Evolutionary conservation across 345 rosid species (phyloP), one percentile per base, ranked within the genome.

Genomic region (Syzygium aromaticum): DNA sequence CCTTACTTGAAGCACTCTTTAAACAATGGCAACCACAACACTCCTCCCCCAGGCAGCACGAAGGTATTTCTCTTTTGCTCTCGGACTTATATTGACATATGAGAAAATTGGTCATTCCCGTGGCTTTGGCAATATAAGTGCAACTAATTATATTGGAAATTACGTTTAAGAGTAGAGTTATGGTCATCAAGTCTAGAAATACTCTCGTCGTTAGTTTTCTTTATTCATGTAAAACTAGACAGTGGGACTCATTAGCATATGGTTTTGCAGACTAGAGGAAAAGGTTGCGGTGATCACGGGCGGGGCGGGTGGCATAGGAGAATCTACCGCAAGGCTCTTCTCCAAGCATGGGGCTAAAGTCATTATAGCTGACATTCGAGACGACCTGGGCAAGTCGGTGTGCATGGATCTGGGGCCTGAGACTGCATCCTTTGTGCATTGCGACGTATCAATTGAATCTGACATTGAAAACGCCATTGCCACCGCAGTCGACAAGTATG

Each of bases 291-390:
- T 86, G 25, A 51, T 86, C 25, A 89, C 90, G 2, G 90, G 88
- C 6, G 90, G 90, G 53, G 86, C 90, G 17, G 86, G 90, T 2
- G 90, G 90, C 85, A 84, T 84, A 16, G 90, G 90, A 5, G 90
- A 89, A 51, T 23, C 51, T 52, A 84, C 54, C 33, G 88, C 63
- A 0, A 89, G 88, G 51, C 85, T 89, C 67, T 86, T 89, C 85
- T 77, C 53, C 2, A 54, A 51, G 21, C 88, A 86, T n/a, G 87
- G 90, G 21, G 90, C 89, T 25, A 86, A 89, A 77, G 87, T 89
- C 40, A 52, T 87, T 17, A 54, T 89, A 16, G 87, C 87, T 0
- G 90, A 89, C 12, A 63, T 89, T 53, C 86, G 83, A 40, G 87
- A 89, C 2, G 84, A 89, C 27, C 59, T 89, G 14, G 89, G 89